A percentile compares a stretch with the other conserved stretches of the same genome.
These are phyloP conservation scores for Oryza punctata DNA, from an alignment of 176 grass and related monocot species.

Conservation along the genomic window DNA sequence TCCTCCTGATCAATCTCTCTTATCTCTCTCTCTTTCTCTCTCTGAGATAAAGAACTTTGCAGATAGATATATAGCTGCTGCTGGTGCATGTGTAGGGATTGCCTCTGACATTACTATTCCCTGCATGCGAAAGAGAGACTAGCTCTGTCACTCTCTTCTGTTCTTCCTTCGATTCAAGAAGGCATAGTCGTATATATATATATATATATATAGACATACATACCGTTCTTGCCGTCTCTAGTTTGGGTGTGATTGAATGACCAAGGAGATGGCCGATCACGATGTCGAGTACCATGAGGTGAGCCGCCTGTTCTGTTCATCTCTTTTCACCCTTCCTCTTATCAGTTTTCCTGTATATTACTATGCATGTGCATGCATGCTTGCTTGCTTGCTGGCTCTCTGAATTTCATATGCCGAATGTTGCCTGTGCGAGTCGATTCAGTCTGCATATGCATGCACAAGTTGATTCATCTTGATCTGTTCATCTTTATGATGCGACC, in stretches of 20 bases:
- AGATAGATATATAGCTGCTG: neutral
- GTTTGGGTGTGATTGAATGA: neutral
- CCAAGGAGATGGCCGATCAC: conserved; percentile 54
- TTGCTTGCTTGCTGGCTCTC: neutral
- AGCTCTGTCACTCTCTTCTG: too few species aligned
- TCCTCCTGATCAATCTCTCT: neutral
- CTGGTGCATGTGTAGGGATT: too few species aligned
- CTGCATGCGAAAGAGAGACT: neutral
- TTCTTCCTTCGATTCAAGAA: neutral
- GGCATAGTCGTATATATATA: neutral
- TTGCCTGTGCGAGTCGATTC: too few species aligned
- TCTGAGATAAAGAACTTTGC: neutral
- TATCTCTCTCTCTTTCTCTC: neutral
- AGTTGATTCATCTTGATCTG: neutral
- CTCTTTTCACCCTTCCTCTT: neutral
- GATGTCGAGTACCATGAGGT: conserved; percentile 82
- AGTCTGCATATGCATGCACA: neutral
- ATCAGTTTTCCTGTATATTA: neutral
- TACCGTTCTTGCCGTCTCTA: neutral
- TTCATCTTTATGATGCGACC: neutral
- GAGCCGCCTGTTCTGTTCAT: neutral
- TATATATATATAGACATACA: too few species aligned
- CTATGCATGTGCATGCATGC: neutral
- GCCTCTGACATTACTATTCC: neutral
- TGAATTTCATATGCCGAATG: too few species aligned